Base-by-base conservation (phyloP, 2,329 filamentous ascomycete species). In the Scedosporium minutisporum region DNA sequence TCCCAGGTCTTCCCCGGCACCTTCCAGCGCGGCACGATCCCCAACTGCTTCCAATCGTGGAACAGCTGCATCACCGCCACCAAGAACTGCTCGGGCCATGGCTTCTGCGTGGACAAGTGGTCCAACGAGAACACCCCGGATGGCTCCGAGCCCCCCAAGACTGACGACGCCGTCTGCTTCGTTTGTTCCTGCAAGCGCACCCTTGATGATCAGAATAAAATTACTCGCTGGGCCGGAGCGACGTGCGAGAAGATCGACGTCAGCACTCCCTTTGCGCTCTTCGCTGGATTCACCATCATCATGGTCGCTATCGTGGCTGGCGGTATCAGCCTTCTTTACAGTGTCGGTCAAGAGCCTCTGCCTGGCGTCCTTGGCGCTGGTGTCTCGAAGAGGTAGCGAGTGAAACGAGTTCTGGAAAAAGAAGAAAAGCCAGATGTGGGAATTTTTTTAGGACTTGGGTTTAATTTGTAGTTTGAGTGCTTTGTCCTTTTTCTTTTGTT, bases 301-400 rank as follows among this genome's bases (percentile, higher is more conserved):
- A 78, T 96, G 65, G 76, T 95, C 1, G 82, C 84, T 57, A 76
- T 90, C 44, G 76, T 96, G 29, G 81, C 80, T 44, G 87, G 89
- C 72, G 86, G 85, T 10, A 87, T 97, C 68, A 86, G 87, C 5
- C 78, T 96, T 80, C 75, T 99, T 62, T 95, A 88, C 75, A 87
- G 80, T 65, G 90, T 97, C 70, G 95, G 93, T 41, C 85, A 89
- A 73, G 87, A 96, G 78, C 89, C 92, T 76, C 80, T 97, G 66
- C 95, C 95, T 0, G 92, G 92, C 68, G 93, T 99, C 7, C 93
- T 99, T 74, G 91, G 92, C n/a, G 95, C 95, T 58, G 95, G 95
- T 66, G 93, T 99, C 44, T 90, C 88, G 66, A 84, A 86, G 64
- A 81, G 87, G 41, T 91, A 87, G 75, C 84, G 78, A 70, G 18